Base-by-base conservation (phyloP, 2,329 filamentous ascomycete species). In the Colletotrichum gigasporum region DNA sequence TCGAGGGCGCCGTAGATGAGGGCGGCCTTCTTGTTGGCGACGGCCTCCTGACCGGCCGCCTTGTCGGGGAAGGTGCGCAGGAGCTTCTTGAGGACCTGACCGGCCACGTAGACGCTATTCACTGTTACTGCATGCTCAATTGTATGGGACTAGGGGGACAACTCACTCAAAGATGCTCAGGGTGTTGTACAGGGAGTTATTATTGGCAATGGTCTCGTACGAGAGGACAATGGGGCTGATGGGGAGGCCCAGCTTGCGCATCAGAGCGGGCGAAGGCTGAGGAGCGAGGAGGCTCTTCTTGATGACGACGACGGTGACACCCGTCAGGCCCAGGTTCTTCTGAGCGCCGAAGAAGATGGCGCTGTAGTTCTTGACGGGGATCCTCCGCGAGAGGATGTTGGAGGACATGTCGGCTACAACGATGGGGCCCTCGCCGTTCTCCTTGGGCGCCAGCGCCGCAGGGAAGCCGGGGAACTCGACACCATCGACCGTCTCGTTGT, bases 181-280 rank as follows among this genome's bases (percentile, higher is more conserved):
- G 0, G 95, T 98, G 79, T 98, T 98, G 82, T 98, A 98, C 26
- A 98, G 85, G 70, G 91, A 96, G 81, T 97, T 96, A 81, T 96
- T 96, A 83, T 96, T 96, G 39, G 92, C 90, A 69, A 96, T 91
- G 0, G 87, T 93, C 67, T 93, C 90, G 74, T 95, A 98, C 68
- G 92, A 87, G 48, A 98, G 82, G 42, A 97, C 87, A 16, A 92
- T 87, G 2, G 95, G 94, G 0, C 90, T 89, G 39, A 96, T 86
- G 1, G 92, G 88, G n/a, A 97, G 82, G 18, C 87, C 88, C 9
- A 97, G 86, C 64, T 89, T 83, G 63, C 94, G 86, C 73, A 97
- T 81, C 48, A 97, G 81, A 5, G 85, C 80, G 2, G 91, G 81
- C 7, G 89, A 82, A 3, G 93, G 91, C 70, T 92, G 88, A 3